Conservation (phyloP, 2,329 filamentous ascomycete species). For the Colletotrichum sp. region DNA sequence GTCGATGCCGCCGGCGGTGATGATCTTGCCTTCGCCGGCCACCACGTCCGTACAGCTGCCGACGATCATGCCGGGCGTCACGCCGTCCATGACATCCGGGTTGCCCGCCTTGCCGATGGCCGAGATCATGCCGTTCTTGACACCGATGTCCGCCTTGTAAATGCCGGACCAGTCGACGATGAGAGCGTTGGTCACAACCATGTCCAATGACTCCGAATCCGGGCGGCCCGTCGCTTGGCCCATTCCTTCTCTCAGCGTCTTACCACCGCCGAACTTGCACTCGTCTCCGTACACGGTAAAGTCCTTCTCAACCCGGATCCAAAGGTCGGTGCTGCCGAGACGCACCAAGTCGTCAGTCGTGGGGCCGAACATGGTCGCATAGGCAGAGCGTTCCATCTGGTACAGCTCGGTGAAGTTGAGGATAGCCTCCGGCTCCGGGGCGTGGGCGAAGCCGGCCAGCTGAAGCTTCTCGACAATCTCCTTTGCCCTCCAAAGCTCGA, state of each 20-base stretch:
- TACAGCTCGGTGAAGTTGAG: conserved; percentile 63
- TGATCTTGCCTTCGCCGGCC: conserved; percentile 86
- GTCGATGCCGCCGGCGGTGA: conserved; percentile 90
- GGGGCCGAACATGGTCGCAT: conserved; percentile 90
- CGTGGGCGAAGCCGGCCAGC: conserved; percentile 78
- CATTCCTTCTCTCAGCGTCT: conserved; percentile 94
- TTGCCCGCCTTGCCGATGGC: conserved; percentile 96
- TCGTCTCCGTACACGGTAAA: conserved; percentile 88
- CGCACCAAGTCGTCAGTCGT: conserved; percentile 87
- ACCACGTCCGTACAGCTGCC: conserved; percentile 92
- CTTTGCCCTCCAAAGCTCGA: conserved; percentile 68
- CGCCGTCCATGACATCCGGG: conserved; percentile 94
- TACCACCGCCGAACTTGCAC: conserved; percentile 93
- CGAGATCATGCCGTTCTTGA: conserved; percentile 85
- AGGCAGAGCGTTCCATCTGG: conserved; percentile 78
- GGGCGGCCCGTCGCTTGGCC: conserved; percentile 83
- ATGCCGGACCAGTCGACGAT: conserved; percentile 92
- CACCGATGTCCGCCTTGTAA: conserved; percentile 95
- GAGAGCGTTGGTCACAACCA: conserved; percentile 88
- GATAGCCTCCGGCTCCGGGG: conserved; percentile 65
- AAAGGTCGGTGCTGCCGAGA: conserved; percentile 84
- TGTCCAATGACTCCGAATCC: conserved; percentile 77
- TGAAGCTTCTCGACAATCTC: conserved; percentile 73
- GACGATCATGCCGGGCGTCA: conserved; percentile 78
- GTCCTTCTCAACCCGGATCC: conserved; percentile 90